A percentile compares a stretch with the other conserved stretches of the same genome.
Conservation (phyloP, 805 yeast genomes). For the Wickerhamiella sorbophila region DNA sequence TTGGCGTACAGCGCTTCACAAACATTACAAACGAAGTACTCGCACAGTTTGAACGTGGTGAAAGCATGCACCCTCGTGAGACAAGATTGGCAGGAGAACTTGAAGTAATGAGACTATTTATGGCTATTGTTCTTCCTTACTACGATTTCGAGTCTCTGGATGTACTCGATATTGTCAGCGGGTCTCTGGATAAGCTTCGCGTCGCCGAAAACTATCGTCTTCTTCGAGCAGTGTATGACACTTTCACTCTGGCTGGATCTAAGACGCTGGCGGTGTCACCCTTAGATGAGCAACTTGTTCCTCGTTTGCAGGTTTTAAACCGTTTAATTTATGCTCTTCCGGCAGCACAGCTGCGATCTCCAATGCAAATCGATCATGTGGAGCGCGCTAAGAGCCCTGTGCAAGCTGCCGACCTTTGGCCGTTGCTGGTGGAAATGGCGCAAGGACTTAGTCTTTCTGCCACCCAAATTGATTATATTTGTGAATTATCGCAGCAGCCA, state of each 20-base stretch:
- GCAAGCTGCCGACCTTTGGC: conserved; percentile 3
- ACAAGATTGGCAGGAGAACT: conserved; percentile 20
- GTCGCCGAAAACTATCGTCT: conserved; percentile 22
- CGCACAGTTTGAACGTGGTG: conserved; percentile 7
- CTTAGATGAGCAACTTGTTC: conserved; percentile 9
- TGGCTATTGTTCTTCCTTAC: conserved; percentile 15
- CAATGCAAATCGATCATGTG: conserved; percentile 2
- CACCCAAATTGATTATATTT: not conserved
- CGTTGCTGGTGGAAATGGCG: conserved; percentile 1
- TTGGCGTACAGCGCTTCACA: conserved; percentile 16
- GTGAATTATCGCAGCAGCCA: not conserved
- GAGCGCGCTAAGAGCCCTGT: not conserved
- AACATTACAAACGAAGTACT: conserved; percentile 10
- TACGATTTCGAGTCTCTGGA: conserved; percentile 7
- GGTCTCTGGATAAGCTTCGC: conserved; percentile 23
- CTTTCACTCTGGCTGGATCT: conserved; percentile 7
- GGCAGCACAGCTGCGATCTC: conserved; percentile 1
- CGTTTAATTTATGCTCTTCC: conserved; percentile 7
- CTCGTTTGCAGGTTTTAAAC: conserved; percentile 9
- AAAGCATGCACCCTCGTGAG: conserved; percentile 2
- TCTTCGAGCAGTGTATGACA: conserved; percentile 16
- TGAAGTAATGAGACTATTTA: conserved; percentile 23
- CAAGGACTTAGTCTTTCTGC: conserved; percentile 1
- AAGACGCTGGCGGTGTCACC: conserved; percentile 14
- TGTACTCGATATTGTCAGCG: conserved; percentile 9